These are phyloP conservation scores for Fusarium decemcellulare DNA, from an alignment of 2,329 filamentous ascomycete species.

Conservation along the genomic window DNA sequence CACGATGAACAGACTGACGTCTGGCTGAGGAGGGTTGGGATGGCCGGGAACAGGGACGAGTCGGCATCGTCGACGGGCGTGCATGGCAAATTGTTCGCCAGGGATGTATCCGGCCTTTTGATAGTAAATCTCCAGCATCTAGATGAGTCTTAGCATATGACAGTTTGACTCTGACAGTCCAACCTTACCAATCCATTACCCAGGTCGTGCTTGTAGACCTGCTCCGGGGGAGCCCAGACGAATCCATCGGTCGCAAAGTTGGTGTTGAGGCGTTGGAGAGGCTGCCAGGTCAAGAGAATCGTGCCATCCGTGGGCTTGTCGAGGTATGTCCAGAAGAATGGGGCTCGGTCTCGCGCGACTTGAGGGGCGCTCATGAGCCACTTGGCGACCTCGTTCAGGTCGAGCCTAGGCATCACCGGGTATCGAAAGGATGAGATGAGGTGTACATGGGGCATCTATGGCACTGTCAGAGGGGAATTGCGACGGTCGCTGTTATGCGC, in stretches of 20 bases:
- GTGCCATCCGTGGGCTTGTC: constrained; percentile 86
- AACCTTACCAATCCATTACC: constrained; percentile 70
- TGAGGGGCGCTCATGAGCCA: constrained; percentile 88
- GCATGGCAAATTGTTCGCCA: constrained; percentile 80
- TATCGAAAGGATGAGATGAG: constrained; percentile 88
- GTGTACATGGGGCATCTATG: constrained; percentile 88
- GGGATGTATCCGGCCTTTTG: constrained; percentile 86
- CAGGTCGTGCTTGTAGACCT: constrained; percentile 80
- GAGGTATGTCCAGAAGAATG: constrained; percentile 95
- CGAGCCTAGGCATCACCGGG: constrained; percentile 78
- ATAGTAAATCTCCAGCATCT: constrained; percentile 92
- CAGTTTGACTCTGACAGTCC: background rate
- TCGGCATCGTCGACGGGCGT: constrained; percentile 88
- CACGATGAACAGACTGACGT: constrained; percentile 90
- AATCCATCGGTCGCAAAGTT: constrained; percentile 93
- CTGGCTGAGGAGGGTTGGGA: constrained; percentile 78
- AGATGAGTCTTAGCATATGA: constrained; percentile 24
- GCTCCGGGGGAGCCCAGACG: constrained; percentile 88
- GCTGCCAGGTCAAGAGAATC: constrained; percentile 91
- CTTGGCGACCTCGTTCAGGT: constrained; percentile 83
- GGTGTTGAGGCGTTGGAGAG: constrained; percentile 76
- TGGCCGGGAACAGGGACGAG: constrained; percentile 81
- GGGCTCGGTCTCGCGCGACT: constrained; percentile 85
- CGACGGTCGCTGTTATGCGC: constrained; percentile 5
- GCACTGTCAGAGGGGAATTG: constrained; percentile 35